Conservation (phyloP, 2,329 filamentous ascomycete species). For the Colletotrichum sp. region DNA sequence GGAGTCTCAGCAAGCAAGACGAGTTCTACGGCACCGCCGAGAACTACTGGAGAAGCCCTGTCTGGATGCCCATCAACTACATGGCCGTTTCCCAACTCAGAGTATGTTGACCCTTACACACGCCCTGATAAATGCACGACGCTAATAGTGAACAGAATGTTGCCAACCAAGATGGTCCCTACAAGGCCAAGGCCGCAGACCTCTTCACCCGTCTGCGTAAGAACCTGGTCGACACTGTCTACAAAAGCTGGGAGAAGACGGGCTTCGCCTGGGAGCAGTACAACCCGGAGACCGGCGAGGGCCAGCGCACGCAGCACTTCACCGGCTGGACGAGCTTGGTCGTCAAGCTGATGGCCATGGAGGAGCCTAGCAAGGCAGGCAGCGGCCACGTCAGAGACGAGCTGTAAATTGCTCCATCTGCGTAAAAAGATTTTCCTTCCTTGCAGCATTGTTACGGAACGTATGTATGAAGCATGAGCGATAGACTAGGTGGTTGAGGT, state of each 20-base stretch:
- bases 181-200: slow-evolving; percentile 69
- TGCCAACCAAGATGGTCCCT: slow-evolving; percentile 69
- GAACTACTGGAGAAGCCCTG: slow-evolving; percentile 95
- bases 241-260: slow-evolving; percentile 84
- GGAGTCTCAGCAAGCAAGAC: slow-evolving; percentile 85
- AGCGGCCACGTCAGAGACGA: slow-evolving; percentile 46
- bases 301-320: slow-evolving; percentile 97
- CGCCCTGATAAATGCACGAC: not conserved
- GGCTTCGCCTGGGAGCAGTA: slow-evolving; percentile 99
- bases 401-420: slow-evolving; percentile 38
- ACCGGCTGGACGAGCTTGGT: slow-evolving; percentile 99
- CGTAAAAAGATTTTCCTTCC: not conserved
- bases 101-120: slow-evolving; percentile 53
- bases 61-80: slow-evolving; percentile 98
- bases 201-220: slow-evolving; percentile 79
- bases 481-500: not conserved
- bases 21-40: slow-evolving; percentile 87
- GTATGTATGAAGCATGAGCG: slow-evolving; percentile 1
- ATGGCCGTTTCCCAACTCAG: slow-evolving; percentile 78
- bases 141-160: slow-evolving; percentile 54
- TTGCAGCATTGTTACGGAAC: not conserved
- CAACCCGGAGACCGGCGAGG: slow-evolving; percentile 87
- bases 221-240: slow-evolving; percentile 90
- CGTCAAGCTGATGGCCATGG: slow-evolving; percentile 97
- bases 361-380: slow-evolving; percentile 58